phyloP scores from a whole-genome alignment of 306 rosid species.

The Acmispon strigosus region DNA sequence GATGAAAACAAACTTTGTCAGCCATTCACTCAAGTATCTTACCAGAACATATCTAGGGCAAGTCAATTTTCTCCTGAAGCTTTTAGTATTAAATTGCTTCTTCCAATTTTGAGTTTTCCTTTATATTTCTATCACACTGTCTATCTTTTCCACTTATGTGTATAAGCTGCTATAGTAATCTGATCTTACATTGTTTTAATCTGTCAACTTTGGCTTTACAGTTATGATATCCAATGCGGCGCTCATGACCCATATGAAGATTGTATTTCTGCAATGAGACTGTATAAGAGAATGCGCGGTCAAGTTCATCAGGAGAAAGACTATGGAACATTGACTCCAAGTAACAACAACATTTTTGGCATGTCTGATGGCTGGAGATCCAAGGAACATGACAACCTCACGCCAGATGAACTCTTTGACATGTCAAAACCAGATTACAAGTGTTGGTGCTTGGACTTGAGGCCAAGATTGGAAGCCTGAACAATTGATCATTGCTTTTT shows the following conservation, averaged over 20 bases:
- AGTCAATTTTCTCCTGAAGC: conserved; percentile 26
- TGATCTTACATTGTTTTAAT: neutral
- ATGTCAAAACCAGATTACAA: conserved; percentile 49
- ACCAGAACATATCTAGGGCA: conserved; percentile 77
- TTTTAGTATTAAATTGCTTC: neutral
- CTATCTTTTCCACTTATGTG: neutral
- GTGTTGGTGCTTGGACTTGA: conserved; percentile 84
- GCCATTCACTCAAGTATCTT: conserved; percentile 87
- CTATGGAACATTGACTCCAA: conserved; percentile 5
- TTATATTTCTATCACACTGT: neutral
- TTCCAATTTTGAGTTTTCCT: neutral
- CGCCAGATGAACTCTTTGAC: conserved; percentile 57
- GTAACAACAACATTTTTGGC: neutral
- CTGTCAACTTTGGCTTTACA: conserved; percentile 32
- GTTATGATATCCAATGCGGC: conserved; percentile 65
- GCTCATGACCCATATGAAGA: conserved; percentile 69
- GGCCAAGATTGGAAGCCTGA: conserved; percentile 18
- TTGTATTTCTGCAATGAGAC: conserved; percentile 66
- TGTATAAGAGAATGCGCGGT: conserved; percentile 62
- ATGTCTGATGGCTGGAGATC: conserved; percentile 31
- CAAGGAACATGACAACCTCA: conserved; percentile 45
- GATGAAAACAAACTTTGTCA: conserved; percentile 74
- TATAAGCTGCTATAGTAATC: neutral
- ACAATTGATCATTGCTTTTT: neutral
- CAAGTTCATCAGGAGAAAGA: conserved; percentile 37